phyloP scores from a whole-genome alignment of 192 early-diverging fungal species.

The Coemansia sp. region DNA sequence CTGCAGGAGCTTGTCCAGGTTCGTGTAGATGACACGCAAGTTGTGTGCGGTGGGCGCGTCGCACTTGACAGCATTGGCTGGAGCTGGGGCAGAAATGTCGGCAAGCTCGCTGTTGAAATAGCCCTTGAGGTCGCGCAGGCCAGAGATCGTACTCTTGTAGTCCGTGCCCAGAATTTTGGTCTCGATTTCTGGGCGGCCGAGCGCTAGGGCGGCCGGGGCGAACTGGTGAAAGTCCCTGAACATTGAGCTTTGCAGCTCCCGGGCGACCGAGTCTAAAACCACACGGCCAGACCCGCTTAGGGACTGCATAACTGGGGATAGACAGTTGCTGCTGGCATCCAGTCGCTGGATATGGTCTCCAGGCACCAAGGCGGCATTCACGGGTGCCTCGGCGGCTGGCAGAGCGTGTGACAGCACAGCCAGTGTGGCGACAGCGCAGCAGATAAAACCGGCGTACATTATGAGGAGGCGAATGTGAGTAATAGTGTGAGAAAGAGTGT shows the following conservation, averaged over 20 bases:
- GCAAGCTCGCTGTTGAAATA: slow-evolving; percentile 21
- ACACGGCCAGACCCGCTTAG: slow-evolving; percentile 21
- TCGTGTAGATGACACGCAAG: slow-evolving; percentile 36
- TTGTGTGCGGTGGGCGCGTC: slow-evolving; percentile 45
- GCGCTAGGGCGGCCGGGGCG: slow-evolving; percentile 40
- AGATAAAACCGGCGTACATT: slow-evolving; percentile 11
- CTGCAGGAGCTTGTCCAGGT: slow-evolving; percentile 33
- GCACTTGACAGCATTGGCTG: slow-evolving; percentile 21
- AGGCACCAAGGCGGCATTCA: background rate
- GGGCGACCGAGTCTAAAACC: slow-evolving; percentile 32
- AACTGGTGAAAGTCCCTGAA: slow-evolving; percentile 56
- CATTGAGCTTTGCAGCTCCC: slow-evolving; percentile 28
- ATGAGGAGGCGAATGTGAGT: background rate
- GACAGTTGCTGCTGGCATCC: slow-evolving; percentile 35
- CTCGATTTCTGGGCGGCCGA: slow-evolving; percentile 28
- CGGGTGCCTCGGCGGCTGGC: slow-evolving; percentile 13
- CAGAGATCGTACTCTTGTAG: slow-evolving; percentile 22
- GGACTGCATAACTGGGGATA: slow-evolving; percentile 21
- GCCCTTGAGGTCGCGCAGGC: slow-evolving; percentile 32
- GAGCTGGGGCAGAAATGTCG: slow-evolving; percentile 1
- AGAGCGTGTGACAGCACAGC: slow-evolving; percentile 10
- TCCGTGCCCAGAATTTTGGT: slow-evolving; percentile 33
- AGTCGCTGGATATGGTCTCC: slow-evolving; percentile 20
- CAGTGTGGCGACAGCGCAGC: slow-evolving; percentile 13
- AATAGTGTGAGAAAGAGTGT: background rate